phyloP scores from a whole-genome alignment of 2,329 filamentous ascomycete genomes.

The Sarocladium oryzae region DNA sequence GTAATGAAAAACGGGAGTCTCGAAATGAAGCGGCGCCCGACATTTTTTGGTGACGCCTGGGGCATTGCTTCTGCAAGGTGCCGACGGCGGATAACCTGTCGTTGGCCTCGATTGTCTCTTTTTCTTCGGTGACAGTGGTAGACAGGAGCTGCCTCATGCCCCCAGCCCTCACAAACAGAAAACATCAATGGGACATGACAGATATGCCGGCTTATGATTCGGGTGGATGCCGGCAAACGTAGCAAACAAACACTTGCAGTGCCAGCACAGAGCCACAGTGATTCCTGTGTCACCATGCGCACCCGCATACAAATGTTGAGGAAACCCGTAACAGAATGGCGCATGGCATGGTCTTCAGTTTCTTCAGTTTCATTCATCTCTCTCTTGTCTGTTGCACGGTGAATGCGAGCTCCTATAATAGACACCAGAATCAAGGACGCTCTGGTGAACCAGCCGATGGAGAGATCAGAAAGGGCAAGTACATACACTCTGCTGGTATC shows the following conservation, averaged over 20 bases:
- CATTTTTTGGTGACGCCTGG: too few relatives aligned
- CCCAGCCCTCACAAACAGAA: not conserved
- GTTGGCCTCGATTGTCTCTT: too few relatives aligned
- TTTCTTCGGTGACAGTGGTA: not conserved
- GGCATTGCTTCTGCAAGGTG: too few relatives aligned
- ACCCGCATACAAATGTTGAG: not conserved
- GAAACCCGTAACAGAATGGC: not conserved
- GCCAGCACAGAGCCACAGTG: not conserved
- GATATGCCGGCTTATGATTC: not conserved
- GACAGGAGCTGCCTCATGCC: not conserved
- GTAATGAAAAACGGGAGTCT: too few relatives aligned
- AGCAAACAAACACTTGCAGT: not conserved
- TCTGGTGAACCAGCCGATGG: too few relatives aligned
- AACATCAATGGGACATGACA: not conserved
- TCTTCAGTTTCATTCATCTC: not conserved
- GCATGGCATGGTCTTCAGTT: not conserved
- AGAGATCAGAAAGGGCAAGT: too few relatives aligned
- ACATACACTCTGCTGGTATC: too few relatives aligned
- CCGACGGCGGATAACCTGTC: too few relatives aligned
- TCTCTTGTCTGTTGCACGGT: not conserved
- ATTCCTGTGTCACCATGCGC: constrained; percentile 1
- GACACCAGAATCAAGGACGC: too few relatives aligned
- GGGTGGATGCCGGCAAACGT: not conserved
- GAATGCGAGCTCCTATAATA: too few relatives aligned
- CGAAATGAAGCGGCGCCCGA: too few relatives aligned